Evolutionary conservation across 257 asterid genomes (phyloP), one percentile per base, ranked within the genome.

Genomic region (Dorcoceras hygrometricum): DNA sequence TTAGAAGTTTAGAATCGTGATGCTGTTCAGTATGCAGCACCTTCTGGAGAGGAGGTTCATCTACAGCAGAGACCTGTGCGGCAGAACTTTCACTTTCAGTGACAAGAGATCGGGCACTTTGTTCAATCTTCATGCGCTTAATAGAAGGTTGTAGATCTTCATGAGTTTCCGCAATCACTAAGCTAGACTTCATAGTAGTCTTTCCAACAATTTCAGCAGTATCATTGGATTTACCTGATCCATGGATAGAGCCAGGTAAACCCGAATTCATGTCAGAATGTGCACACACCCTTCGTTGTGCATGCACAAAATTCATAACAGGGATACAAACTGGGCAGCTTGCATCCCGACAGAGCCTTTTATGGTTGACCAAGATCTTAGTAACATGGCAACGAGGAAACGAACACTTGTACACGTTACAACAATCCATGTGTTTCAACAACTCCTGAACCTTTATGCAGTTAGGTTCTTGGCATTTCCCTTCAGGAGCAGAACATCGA

Each of bases 241-340:
- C 88, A 71, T 67, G 74, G 59, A 78, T 79, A 7, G 86, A 78
- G 68, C 61, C 70, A 8, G 76, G 78, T 78, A 80, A 32, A 64
- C 81, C 83, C 29, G 91, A 78, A 75, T 66, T 82, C 74, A 56
- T 56, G 66, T 75, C 88, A 56, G 88, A 61, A 60, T 82, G 78
- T 70, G 86, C 72, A 59, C 51, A 28, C 36, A 86, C 76, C 77
- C 86, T 85, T 27, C 75, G 48, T 10, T 80, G 95, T 10, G 85
- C 80, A 85, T 74, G 93, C 70, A 83, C 73, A 73, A 65, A 86
- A 64, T 74, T 83, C 79, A 77, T 89, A 54, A 90, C 96, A 70
- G 96, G 96, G 78, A 87, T 23, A 80, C 99, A 94, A 75, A 90
- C 96, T 28, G 96, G 96, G 80, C 99, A 94, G 76, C 64, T 84